Conservation (phyloP, 768 basidiomycete genomes). For the Dentipellis fragilis region DNA sequence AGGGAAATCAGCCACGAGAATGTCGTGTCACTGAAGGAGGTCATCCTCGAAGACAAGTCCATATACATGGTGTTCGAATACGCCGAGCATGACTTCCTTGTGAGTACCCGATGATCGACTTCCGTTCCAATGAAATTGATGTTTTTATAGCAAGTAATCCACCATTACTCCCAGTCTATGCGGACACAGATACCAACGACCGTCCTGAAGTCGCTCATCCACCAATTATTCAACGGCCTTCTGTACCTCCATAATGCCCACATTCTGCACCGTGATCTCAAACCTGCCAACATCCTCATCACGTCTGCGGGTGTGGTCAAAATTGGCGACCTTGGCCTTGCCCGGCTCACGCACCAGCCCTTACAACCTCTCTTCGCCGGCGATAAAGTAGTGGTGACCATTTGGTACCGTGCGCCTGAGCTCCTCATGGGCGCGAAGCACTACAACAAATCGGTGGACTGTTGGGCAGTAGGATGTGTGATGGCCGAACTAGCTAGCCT, state of each 20-base stretch:
- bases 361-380: slow-evolving; percentile 86
- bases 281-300: slow-evolving; percentile 97
- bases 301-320: slow-evolving; percentile 84
- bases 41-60: slow-evolving; percentile 94
- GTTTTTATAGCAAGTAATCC: slow-evolving; percentile 84
- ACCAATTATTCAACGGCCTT: slow-evolving; percentile 90
- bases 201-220: slow-evolving; percentile 87
- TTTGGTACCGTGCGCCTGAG: slow-evolving; percentile 98
- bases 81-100: slow-evolving; percentile 96
- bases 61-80: slow-evolving; percentile 99
- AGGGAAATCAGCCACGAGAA: slow-evolving; percentile 88
- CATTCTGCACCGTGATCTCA: slow-evolving; percentile 94
- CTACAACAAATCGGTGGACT: slow-evolving; percentile 93
- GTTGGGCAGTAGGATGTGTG: slow-evolving; percentile 98
- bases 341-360: slow-evolving; percentile 83
- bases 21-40: slow-evolving; percentile 83
- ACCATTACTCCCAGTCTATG: slow-evolving; percentile 89
- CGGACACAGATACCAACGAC: slow-evolving; percentile 64
- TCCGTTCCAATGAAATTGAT: background rate
- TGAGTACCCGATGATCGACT: slow-evolving; percentile 26
- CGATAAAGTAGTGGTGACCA: slow-evolving; percentile 98
- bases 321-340: slow-evolving; percentile 96
- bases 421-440: slow-evolving; percentile 93
- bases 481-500: slow-evolving; percentile 91
- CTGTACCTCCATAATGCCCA: slow-evolving; percentile 91